These are phyloP conservation scores for Sarocladium kiliense DNA, from an alignment of 2,329 filamentous ascomycete species.

Conservation along the genomic window DNA sequence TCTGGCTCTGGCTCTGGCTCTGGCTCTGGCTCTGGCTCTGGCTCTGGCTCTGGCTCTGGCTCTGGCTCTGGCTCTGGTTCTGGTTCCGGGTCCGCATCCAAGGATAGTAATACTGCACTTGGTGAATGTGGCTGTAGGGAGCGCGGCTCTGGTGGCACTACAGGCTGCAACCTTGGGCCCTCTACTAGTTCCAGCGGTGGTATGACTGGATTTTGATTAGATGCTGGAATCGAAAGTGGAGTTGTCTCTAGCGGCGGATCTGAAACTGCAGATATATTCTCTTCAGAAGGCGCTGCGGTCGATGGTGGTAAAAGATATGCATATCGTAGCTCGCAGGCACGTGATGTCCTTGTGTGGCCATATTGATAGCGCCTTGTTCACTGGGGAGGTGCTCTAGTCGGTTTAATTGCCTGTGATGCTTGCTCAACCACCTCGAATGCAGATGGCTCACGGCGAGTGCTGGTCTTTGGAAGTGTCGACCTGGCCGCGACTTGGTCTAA, in stretches of 20 bases:
- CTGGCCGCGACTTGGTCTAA: background rate
- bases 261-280: background rate
- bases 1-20: no score
- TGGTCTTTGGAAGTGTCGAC: background rate
- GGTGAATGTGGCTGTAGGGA: background rate
- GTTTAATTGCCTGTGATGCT: no score
- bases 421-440: conserved; percentile 15
- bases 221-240: background rate
- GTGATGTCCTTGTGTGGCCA: conserved; percentile 11
- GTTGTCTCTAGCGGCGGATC: background rate
- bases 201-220: background rate
- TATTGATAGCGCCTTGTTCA: conserved; percentile 9
- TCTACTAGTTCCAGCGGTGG: background rate
- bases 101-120: background rate
- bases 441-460: conserved; percentile 10
- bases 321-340: conserved; percentile 5
- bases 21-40: background rate
- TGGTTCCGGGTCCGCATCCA: background rate
- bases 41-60: background rate
- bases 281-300: background rate
- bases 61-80: background rate
- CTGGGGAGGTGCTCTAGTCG: no score
- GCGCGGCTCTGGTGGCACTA: background rate
- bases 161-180: background rate
- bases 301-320: background rate